These are phyloP conservation scores for Comarum palustre DNA, from an alignment of 306 rosid genomes.

Conservation along the genomic window DNA sequence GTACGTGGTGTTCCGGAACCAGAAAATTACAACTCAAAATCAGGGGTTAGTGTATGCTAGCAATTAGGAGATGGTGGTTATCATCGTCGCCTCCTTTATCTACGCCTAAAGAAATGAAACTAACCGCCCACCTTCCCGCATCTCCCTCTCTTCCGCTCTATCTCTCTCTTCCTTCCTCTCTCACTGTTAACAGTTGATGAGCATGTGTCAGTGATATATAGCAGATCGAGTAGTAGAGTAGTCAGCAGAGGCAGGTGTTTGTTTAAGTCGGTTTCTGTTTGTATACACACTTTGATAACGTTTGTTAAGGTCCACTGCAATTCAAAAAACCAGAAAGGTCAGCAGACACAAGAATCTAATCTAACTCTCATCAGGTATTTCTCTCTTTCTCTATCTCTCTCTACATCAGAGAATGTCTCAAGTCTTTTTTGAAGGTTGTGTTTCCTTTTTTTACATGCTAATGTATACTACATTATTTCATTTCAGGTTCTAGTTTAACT, in stretches of 20 bases:
- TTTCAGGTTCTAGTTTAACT: constrained; percentile 5
- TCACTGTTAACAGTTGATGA: background rate
- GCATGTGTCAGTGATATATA: constrained; percentile 7
- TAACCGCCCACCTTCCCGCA: constrained; percentile 17
- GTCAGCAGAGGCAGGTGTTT: constrained; percentile 9
- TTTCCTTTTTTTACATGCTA: background rate
- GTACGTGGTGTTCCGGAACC: background rate
- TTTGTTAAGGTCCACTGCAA: constrained; percentile 21
- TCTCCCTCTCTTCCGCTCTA: constrained; percentile 6
- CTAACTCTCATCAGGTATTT: constrained; percentile 6
- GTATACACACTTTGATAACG: constrained; percentile 12
- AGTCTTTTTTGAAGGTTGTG: background rate
- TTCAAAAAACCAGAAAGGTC: constrained; percentile 20
- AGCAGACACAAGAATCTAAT: constrained; percentile 2
- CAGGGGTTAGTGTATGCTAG: background rate
- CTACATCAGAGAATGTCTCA: constrained; percentile 1
- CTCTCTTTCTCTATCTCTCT: constrained; percentile 8
- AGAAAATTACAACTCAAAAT: background rate
- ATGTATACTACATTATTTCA: background rate
- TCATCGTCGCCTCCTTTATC: constrained; percentile 2
- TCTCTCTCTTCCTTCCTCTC: background rate
- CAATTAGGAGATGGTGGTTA: constrained; percentile 11
- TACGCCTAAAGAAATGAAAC: constrained; percentile 19
- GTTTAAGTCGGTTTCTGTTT: constrained; percentile 6
- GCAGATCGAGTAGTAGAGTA: background rate